Percentiles rank a stretch among this genome's conserved stretches.
Conservation (phyloP, 805 yeast species). For the Lachancea nothofagi region DNA sequence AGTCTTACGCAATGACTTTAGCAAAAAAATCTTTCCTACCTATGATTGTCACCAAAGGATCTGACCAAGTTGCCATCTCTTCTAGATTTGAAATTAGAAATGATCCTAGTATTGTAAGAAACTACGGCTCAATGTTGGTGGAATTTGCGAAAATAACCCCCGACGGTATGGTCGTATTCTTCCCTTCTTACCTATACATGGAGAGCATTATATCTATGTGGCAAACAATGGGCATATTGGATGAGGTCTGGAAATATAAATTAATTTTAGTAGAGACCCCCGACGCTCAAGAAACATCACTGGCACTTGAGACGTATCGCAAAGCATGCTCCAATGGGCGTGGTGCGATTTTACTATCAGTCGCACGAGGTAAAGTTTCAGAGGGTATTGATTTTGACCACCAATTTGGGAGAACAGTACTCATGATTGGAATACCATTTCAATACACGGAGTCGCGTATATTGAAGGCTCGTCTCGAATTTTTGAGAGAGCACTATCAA, state of each 20-base stretch:
- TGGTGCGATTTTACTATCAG: conserved; percentile 93
- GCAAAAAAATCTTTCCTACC: conserved; percentile 91
- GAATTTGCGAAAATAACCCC: conserved; percentile 95
- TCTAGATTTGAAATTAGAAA: conserved; percentile 95
- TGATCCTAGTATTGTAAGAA: conserved; percentile 96
- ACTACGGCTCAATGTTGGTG: conserved; percentile 86
- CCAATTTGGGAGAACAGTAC: conserved; percentile 93
- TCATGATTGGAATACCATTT: conserved; percentile 98
- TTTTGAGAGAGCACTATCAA: conserved; percentile 85
- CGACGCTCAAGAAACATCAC: conserved; percentile 95
- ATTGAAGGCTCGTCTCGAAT: conserved; percentile 89
- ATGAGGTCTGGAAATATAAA: conserved; percentile 97
- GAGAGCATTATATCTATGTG: conserved; percentile 97
- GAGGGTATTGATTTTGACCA: conserved; percentile 99
- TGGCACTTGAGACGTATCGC: conserved; percentile 91
- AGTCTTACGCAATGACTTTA: conserved; percentile 92
- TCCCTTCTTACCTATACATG: conserved; percentile 96
- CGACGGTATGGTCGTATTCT: conserved; percentile 96
- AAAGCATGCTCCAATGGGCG: conserved; percentile 96
- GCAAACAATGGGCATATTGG: conserved; percentile 97
- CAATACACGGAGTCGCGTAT: conserved; percentile 97
- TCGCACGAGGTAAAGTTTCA: conserved; percentile 97
- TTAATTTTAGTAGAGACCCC: conserved; percentile 95
- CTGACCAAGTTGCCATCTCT: conserved; percentile 95
- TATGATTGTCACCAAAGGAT: conserved; percentile 92